Conservation (phyloP, 768 basidiomycete genomes). For the Phanerochaete carnosa region DNA sequence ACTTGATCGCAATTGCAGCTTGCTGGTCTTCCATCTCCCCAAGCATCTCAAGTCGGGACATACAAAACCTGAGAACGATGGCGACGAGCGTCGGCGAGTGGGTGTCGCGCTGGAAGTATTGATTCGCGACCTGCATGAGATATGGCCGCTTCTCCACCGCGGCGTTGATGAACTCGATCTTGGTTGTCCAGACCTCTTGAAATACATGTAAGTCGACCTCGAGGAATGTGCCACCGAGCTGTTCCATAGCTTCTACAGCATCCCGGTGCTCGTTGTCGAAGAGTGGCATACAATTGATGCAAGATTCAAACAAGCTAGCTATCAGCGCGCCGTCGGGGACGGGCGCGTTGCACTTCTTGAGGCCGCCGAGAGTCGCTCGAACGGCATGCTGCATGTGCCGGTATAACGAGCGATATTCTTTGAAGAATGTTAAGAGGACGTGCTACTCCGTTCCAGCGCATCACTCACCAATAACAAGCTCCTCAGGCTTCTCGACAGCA, state of each 20-base stretch:
- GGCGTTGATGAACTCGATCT: constrained; percentile 88
- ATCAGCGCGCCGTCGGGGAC: constrained; percentile 84
- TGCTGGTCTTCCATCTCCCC: constrained; percentile 83
- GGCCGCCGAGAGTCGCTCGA: constrained; percentile 68
- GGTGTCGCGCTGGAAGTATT: constrained; percentile 73
- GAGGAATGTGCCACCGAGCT: constrained; percentile 67
- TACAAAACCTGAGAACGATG: constrained; percentile 84
- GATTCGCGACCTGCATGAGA: constrained; percentile 82
- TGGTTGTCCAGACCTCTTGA: constrained; percentile 93
- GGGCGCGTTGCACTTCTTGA: constrained; percentile 78
- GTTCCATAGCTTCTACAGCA: constrained; percentile 79
- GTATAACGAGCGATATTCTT: constrained; percentile 85
- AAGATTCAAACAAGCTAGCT: constrained; percentile 82
- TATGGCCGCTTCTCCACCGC: constrained; percentile 71
- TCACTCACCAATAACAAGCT: constrained; percentile 69
- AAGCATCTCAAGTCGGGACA: constrained; percentile 74
- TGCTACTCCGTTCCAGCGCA: background rate
- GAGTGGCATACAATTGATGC: constrained; percentile 79
- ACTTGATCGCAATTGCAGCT: constrained; percentile 79
- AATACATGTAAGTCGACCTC: constrained; percentile 91
- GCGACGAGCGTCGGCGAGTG: constrained; percentile 81
- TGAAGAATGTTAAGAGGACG: background rate
- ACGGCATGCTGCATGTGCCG: constrained; percentile 88
- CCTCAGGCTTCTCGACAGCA: constrained; percentile 79
- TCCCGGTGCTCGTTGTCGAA: constrained; percentile 67